Percentiles rank a stretch among this genome's conserved stretches.
These are phyloP conservation scores for Fonsecaea pedrosoi DNA, from an alignment of 2,329 filamentous ascomycete species.

Conservation along the genomic window DNA sequence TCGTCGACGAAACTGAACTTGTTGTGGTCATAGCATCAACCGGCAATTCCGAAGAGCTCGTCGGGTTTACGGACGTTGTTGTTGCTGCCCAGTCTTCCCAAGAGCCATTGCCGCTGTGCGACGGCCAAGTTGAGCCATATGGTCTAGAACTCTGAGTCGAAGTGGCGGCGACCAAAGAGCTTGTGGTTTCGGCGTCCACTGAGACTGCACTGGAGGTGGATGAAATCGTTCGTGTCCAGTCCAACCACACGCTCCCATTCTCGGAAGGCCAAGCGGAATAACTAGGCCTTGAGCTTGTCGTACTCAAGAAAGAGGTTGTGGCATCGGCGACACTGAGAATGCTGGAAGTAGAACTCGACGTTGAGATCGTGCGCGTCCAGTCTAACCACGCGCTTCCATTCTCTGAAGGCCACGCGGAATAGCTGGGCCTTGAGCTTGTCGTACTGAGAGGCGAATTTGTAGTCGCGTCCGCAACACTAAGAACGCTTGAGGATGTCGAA, in stretches of 20 bases:
- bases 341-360: not conserved
- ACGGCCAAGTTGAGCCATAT: conserved; percentile 4
- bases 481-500: not conserved
- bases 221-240: too few species aligned
- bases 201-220: not conserved
- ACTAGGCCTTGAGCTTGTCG: too few species aligned
- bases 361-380: conserved; percentile 9
- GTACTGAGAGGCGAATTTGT: not conserved
- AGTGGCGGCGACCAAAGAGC: not conserved
- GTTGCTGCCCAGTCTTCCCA: conserved; percentile 11
- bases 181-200: conserved; percentile 12
- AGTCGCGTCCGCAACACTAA: not conserved
- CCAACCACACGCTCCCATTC: too few species aligned
- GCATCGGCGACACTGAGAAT: conserved; percentile 5
- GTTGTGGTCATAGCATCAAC: conserved; percentile 12
- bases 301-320: not conserved
- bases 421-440: not conserved
- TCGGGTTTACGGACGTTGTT: not conserved
- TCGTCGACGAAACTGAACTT: not conserved
- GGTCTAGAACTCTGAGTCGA: not conserved
- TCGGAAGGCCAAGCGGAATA: too few species aligned
- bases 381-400: conserved; percentile 19
- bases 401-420: conserved; percentile 11
- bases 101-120: conserved; percentile 4
- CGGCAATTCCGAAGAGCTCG: not conserved